Conservation (phyloP, 2,329 filamentous ascomycete genomes). For the Aspergillus melleus region DNA sequence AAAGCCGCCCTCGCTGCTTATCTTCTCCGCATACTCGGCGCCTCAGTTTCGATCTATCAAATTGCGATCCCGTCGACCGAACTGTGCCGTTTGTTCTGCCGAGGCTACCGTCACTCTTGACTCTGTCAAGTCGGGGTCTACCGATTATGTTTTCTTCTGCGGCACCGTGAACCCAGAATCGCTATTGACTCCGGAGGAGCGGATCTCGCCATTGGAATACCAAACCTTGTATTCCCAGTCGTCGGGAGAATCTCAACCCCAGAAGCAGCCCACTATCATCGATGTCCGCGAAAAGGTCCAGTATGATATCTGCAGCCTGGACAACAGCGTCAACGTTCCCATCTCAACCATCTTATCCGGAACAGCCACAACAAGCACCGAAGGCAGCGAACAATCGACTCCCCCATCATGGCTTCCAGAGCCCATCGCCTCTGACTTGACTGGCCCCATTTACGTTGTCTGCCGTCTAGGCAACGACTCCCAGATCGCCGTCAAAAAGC, state of each 20-base stretch:
- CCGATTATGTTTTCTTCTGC: constrained; percentile 88
- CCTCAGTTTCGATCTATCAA: constrained; percentile 70
- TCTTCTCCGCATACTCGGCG: constrained; percentile 46
- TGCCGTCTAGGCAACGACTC: constrained; percentile 53
- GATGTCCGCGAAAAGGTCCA: constrained; percentile 86
- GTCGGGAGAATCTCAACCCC: constrained; percentile 1
- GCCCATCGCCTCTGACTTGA: constrained; percentile 24
- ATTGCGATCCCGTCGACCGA: constrained; percentile 66
- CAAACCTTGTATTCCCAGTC: constrained; percentile 23
- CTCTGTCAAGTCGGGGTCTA: constrained; percentile 61
- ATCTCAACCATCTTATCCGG: constrained; percentile 43
- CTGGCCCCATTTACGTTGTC: constrained; percentile 43
- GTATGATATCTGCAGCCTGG: constrained; percentile 75
- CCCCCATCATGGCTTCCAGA: constrained; percentile 30
- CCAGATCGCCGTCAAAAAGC: constrained; percentile 44
- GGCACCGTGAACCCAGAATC: constrained; percentile 60
- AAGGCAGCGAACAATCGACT: constrained; percentile 1
- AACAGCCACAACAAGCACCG: neutral
- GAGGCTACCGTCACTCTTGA: constrained; percentile 63
- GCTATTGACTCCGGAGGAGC: constrained; percentile 62
- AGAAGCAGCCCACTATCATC: constrained; percentile 59
- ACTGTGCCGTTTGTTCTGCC: constrained; percentile 75
- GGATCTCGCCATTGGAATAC: constrained; percentile 67
- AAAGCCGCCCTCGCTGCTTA: constrained; percentile 37
- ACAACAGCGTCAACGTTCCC: constrained; percentile 67